phyloP scores from a whole-genome alignment of 164 flowering plant genomes.

The Tetrastigma voinierianum region DNA sequence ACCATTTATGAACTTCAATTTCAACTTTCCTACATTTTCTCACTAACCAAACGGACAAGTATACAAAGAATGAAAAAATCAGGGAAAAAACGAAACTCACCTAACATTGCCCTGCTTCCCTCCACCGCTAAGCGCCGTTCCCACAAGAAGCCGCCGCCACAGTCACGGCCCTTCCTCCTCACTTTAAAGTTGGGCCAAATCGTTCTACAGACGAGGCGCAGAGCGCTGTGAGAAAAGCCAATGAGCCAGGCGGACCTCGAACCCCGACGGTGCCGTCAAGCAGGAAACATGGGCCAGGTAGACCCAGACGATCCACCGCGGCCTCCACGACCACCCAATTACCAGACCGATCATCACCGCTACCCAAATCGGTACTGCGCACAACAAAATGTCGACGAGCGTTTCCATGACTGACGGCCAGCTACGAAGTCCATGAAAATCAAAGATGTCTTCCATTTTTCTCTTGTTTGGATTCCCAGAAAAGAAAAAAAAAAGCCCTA shows the following conservation, averaged over 20 bases:
- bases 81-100: slow-evolving; percentile 16
- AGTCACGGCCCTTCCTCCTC: slow-evolving; percentile 17
- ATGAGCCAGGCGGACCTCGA: slow-evolving; percentile 80
- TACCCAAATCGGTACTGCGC: slow-evolving; percentile 95
- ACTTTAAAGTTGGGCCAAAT: slow-evolving; percentile 51
- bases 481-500: too few relatives aligned
- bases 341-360: slow-evolving; percentile 89
- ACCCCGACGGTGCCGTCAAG: slow-evolving; percentile 77
- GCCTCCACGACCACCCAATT: slow-evolving; percentile 99
- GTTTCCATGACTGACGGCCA: slow-evolving; percentile 63
- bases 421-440: slow-evolving; percentile 54
- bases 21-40: too few relatives aligned
- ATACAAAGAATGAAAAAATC: background rate
- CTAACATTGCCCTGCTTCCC: slow-evolving; percentile 8
- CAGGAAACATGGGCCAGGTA: slow-evolving; percentile 72
- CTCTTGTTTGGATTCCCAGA: background rate
- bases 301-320: slow-evolving; percentile 77
- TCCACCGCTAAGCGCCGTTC: slow-evolving; percentile 16
- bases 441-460: slow-evolving; percentile 31
- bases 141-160: slow-evolving; percentile 10
- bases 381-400: slow-evolving; percentile 89
- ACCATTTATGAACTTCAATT: too few relatives aligned
- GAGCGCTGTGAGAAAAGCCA: slow-evolving; percentile 78
- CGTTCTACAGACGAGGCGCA: slow-evolving; percentile 64
- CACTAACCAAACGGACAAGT: background rate